Evolutionary conservation across 2,329 filamentous ascomycete genomes (phyloP).

Genomic region (Aspergillus sp.): DNA sequence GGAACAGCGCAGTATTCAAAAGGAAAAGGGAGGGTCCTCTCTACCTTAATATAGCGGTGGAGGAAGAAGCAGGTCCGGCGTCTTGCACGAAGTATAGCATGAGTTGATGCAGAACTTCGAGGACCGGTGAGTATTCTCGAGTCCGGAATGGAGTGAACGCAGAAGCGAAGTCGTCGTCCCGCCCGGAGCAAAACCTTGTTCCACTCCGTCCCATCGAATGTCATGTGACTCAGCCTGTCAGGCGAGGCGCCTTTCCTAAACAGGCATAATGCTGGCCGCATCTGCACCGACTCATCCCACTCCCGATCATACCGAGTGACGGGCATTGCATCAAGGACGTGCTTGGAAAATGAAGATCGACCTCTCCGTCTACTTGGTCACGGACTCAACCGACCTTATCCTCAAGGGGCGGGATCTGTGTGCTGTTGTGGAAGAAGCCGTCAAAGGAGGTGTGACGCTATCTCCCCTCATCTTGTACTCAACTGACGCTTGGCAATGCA

Average conservation of each 20-base stretch:
- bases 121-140: conserved; percentile 46
- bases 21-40: background rate
- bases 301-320: background rate
- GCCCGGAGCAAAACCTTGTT: background rate
- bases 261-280: background rate
- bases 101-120: conserved; percentile 34
- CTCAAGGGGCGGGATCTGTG: conserved; percentile 70
- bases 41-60: background rate
- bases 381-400: conserved; percentile 84
- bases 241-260: conserved; percentile 6
- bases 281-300: conserved; percentile 10
- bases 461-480: conserved; percentile 1
- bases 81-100: background rate
- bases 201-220: background rate
- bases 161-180: conserved; percentile 37
- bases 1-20: background rate
- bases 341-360: conserved; percentile 54
- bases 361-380: conserved; percentile 87
- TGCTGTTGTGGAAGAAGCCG: conserved; percentile 70
- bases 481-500: conserved; percentile 31
- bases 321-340: background rate
- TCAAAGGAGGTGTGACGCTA: conserved; percentile 63
- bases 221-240: conserved; percentile 14
- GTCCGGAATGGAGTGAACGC: conserved; percentile 43
- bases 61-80: background rate